phyloP scores from a whole-genome alignment of 345 rosid species.

The Gossypium herbaceum region DNA sequence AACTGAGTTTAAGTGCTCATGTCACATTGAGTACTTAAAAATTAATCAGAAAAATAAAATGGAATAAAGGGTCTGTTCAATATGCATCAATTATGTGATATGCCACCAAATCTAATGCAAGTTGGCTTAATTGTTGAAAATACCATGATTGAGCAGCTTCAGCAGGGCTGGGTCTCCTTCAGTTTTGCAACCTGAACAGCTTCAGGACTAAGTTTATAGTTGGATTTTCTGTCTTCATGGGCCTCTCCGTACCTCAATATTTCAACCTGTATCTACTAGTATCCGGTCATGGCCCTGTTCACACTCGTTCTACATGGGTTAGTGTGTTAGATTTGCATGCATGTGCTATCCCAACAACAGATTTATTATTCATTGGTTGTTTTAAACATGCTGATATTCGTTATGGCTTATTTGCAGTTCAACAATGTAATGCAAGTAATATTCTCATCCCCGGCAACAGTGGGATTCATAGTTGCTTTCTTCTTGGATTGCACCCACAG shows the following conservation, averaged over 20 bases:
- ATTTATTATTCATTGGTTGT: not conserved
- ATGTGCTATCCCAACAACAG: no score
- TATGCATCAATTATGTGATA: not conserved
- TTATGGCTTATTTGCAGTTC: slow-evolving; percentile 47
- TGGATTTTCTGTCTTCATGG: slow-evolving; percentile 78
- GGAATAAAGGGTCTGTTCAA: not conserved
- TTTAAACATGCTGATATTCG: not conserved
- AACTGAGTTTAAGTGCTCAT: no score
- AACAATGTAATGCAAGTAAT: slow-evolving; percentile 80
- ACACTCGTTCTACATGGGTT: slow-evolving; percentile 58
- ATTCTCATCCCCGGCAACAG: slow-evolving; percentile 82
- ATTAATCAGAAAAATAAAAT: no score
- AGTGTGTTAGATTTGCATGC: slow-evolving; percentile 17
- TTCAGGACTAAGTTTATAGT: slow-evolving; percentile 78
- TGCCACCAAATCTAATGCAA: no score
- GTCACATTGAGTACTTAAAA: no score
- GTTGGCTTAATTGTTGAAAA: not conserved
- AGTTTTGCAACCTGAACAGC: slow-evolving; percentile 84
- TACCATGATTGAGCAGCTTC: slow-evolving; percentile 44
- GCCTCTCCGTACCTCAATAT: slow-evolving; percentile 81
- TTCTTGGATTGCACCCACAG: slow-evolving; percentile 65
- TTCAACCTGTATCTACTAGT: slow-evolving; percentile 52
- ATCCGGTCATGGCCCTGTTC: slow-evolving; percentile 69
- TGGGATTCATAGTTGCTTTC: slow-evolving; percentile 51
- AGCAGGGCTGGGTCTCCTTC: slow-evolving; percentile 77